Base-by-base conservation (phyloP, 805 yeast species). In the Sugiyamaella mastotermitis region DNA sequence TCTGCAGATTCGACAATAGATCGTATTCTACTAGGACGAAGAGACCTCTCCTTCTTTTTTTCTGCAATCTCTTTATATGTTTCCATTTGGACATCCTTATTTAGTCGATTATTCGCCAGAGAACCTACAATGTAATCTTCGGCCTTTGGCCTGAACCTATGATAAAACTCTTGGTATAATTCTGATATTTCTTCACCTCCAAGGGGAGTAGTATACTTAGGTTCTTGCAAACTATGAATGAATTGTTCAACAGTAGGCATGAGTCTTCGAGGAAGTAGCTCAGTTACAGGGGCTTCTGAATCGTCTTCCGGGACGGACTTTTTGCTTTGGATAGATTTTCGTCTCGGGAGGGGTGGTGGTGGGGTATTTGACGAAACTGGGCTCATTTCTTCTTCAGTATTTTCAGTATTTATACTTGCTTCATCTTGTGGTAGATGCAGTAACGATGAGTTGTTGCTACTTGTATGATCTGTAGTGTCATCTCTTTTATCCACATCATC, bases 141-240 rank as follows among this genome's bases (percentile, higher is more conserved):
- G 5, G 59, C 55, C 33, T 53, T 46, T 16, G 40, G 43, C 18
- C 53, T 53, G 29, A 60, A 53, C 25, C 55, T 45, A 11, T 29
- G 37, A 38, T 66, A 66, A 43, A 67, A 66, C 27, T 58, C 59
- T 49, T 65, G 71, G 42, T 62, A 66, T 17, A 66, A 48, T 38
- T 51, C 51, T 3, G 66, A 45, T n/a, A 67, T 53, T 34, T 61
- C 65, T 27, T 60, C 60, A 3, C 62, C 58, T 3, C 58, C 50
- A 27, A 67, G 46, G 4, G 66, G 67, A 14, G 59, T 49, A 10
- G 53, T 42, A 23, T 59, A 61, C 25, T 51, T 55, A 7, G 68
- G 68, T 40, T 66, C 66, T 37, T 59, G 61, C 13, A 61, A 48
- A 11, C 53, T 44, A 11, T 41, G 31, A 11, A 61, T 43, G 41